Evolutionary conservation across 2,329 filamentous ascomycete genomes (phyloP).

Genomic region (Colletotrichum siamense): DNA sequence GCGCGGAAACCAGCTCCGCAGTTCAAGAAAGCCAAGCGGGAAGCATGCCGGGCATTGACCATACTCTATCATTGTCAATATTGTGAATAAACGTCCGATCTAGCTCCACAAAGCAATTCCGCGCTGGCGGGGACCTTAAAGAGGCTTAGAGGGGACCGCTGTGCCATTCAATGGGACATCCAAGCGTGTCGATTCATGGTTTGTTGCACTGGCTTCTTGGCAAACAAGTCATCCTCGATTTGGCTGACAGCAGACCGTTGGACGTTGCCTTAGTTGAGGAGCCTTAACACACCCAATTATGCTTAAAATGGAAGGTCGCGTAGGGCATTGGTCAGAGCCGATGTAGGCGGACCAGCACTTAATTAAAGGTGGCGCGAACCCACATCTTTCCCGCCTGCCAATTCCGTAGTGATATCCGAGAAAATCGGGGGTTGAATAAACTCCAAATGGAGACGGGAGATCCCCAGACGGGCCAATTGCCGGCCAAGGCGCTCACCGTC

Average conservation of each 20-base stretch:
- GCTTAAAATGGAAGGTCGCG: conserved; percentile 21
- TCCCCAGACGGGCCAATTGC: conserved; percentile 6
- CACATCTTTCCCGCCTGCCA: conserved; percentile 8
- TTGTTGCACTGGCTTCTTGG: neutral
- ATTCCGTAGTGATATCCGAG: conserved; percentile 8
- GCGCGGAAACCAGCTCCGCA: neutral
- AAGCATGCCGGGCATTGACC: neutral
- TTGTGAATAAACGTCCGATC: neutral
- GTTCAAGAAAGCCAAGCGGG: neutral
- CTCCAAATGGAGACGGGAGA: conserved; percentile 11
- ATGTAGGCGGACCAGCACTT: neutral
- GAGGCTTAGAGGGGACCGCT: neutral
- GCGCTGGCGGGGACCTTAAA: neutral
- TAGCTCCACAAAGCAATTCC: neutral
- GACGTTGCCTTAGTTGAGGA: neutral
- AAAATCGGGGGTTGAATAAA: neutral
- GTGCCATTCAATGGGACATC: neutral
- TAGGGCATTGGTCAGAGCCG: neutral
- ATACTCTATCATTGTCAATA: neutral
- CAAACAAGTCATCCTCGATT: neutral
- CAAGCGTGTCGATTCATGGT: neutral
- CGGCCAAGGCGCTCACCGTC: neutral
- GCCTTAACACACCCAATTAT: conserved; percentile 1
- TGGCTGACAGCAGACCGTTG: neutral
- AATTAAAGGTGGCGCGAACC: neutral